Evolutionary conservation across 148 eudicot species (phyloP).

Genomic region (Fagopyrum tataricum): DNA sequence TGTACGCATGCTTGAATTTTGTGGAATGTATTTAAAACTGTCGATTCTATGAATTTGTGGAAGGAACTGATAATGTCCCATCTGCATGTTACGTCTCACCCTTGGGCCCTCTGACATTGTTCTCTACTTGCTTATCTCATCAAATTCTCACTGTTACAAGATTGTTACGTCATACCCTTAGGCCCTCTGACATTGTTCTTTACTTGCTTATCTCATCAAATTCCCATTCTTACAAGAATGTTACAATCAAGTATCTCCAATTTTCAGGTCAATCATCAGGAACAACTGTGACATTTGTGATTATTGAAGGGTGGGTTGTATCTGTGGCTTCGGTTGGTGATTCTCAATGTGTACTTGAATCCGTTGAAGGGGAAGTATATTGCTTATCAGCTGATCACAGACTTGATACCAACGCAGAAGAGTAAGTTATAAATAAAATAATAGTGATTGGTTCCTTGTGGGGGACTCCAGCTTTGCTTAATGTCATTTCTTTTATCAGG

Average conservation of each 20-base stretch:
- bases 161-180: background rate
- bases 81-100: background rate
- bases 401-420: slow-evolving; percentile 78
- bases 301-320: slow-evolving; percentile 86
- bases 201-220: background rate
- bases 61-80: background rate
- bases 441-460: background rate
- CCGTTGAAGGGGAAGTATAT: slow-evolving; percentile 75
- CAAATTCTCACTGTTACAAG: background rate
- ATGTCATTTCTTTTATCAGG: slow-evolving; percentile 31
- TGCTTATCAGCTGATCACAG: slow-evolving; percentile 95
- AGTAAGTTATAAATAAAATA: slow-evolving; percentile 39
- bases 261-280: slow-evolving; percentile 79
- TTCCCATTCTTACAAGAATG: background rate
- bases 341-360: slow-evolving; percentile 85
- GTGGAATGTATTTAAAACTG: background rate
- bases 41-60: background rate
- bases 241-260: slow-evolving; percentile 2
- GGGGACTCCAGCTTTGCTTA: background rate
- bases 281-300: slow-evolving; percentile 87
- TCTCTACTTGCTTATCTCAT: background rate
- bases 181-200: background rate
- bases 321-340: slow-evolving; percentile 98
- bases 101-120: background rate
- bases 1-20: background rate